Evolutionary conservation across 495 filamentous ascomycete genomes (phyloP).

Genomic region (Penicillium nucicola): DNA sequence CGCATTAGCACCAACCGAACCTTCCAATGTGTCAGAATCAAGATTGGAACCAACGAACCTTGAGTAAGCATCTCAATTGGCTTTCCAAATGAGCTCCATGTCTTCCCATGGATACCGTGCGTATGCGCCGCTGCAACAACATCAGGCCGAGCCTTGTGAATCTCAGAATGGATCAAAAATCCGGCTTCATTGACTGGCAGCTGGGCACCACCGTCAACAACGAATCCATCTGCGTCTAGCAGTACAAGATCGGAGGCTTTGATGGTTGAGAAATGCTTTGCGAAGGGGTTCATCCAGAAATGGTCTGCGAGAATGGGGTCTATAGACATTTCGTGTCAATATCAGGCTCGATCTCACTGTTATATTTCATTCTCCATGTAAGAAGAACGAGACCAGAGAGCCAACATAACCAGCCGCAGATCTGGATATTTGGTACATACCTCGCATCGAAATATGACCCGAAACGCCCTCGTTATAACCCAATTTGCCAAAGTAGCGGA

Average conservation of each 20-base stretch:
- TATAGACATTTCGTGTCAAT: conserved; percentile 2
- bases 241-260: conserved; percentile 49
- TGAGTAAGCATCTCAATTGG: conserved; percentile 50
- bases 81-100: conserved; percentile 47
- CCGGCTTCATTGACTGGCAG: conserved; percentile 61
- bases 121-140: conserved; percentile 50
- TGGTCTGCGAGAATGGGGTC: conserved; percentile 50
- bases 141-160: conserved; percentile 50
- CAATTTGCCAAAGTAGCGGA: conserved; percentile 64
- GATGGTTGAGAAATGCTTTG: conserved; percentile 55
- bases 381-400: too few relatives aligned
- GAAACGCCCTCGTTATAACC: conserved; percentile 71
- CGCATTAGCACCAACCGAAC: not conserved
- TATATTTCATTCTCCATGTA: too few relatives aligned
- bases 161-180: conserved; percentile 61
- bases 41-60: conserved; percentile 19
- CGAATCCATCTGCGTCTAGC: conserved; percentile 46
- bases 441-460: conserved; percentile 57
- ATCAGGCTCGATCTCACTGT: not conserved
- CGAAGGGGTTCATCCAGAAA: conserved; percentile 68
- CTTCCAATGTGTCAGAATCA: too few relatives aligned
- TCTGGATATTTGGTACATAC: conserved; percentile 10
- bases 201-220: conserved; percentile 51
- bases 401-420: too few relatives aligned
- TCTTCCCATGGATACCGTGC: conserved; percentile 45